Base-by-base conservation (phyloP, 2,329 filamentous ascomycete species). In the Fusarium sp. region DNA sequence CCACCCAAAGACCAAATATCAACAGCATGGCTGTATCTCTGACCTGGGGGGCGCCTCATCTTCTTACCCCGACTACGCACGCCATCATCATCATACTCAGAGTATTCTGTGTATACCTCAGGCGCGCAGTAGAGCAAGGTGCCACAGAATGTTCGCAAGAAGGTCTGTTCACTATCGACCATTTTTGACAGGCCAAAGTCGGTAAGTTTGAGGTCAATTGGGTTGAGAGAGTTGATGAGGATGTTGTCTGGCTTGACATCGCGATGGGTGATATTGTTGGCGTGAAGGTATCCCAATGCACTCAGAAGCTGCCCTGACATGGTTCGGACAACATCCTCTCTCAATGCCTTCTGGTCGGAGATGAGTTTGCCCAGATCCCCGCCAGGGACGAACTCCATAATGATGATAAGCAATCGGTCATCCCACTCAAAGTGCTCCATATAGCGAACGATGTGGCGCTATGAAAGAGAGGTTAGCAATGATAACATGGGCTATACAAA, bases 171-270 rank as follows among this genome's bases (percentile, higher is more conserved):
- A 68, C 93, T 93, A 65, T 94, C 91, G 45, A 97, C 90, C 78
- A 96, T 94, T 77, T 99, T 99, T 4, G 96, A 98, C 6, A 99
- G 82, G 5, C 96, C 96, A 81, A 99, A 99, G 76, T 99, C 96
- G 0, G 96, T 97, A 15, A 99, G 83, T 79, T 99, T 98, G 72
- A 98, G 91, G 15, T 87, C 84, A 48, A 97, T 87, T 0, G 94
- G 94, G 7, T 90, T 83, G 11, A 88, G 77, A 1, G 89, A 90
- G 13, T 89, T 84, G 70, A 98, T 92, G 40, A 99, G 84, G 63
- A 99, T 97, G 75, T 99, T 99, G 82, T 99, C 96, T 0, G 96
- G 96, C 77, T 99, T 99, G 75, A 99, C 94, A 78, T 99, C 96
- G n/a, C 96, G 91, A 79, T 99, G 96, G 0, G 95, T 98, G 72